phyloP scores from a whole-genome alignment of 1,284 basidiomycete genomes.

The Trichosporon coremiiforme region DNA sequence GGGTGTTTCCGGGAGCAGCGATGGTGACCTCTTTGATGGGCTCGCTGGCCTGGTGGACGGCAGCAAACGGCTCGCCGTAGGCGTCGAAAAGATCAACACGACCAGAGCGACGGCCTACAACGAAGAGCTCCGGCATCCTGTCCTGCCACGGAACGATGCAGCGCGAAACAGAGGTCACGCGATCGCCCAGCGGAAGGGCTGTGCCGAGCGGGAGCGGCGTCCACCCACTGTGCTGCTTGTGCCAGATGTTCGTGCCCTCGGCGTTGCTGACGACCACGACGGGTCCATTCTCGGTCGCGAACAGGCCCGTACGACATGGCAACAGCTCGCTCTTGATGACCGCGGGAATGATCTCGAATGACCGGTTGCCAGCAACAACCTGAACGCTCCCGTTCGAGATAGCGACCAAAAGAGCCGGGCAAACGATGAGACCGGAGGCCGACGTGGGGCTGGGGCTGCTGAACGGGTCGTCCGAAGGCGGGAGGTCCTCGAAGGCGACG shows the following conservation, averaged over 20 bases:
- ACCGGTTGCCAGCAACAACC: slow-evolving; percentile 17
- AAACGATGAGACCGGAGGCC: slow-evolving; percentile 11
- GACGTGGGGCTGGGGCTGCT: slow-evolving; percentile 22
- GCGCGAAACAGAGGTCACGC: slow-evolving; percentile 30
- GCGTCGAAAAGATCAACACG: slow-evolving; percentile 44
- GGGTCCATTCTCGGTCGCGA: slow-evolving; percentile 21
- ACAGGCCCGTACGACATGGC: slow-evolving; percentile 21
- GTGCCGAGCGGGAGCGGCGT: slow-evolving; percentile 21
- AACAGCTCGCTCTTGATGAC: neutral
- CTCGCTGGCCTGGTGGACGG: slow-evolving; percentile 17
- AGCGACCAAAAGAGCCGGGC: slow-evolving; percentile 26
- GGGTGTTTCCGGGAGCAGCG: slow-evolving; percentile 31
- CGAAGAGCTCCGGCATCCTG: slow-evolving; percentile 28
- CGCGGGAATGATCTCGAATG: slow-evolving; percentile 25
- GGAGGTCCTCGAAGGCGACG: slow-evolving; percentile 26
- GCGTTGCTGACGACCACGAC: slow-evolving; percentile 21
- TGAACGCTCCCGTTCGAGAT: slow-evolving; percentile 29
- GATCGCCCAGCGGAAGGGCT: slow-evolving; percentile 27
- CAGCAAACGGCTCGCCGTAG: slow-evolving; percentile 28
- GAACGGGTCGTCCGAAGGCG: slow-evolving; percentile 30
- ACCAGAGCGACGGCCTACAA: slow-evolving; percentile 44
- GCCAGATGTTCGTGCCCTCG: slow-evolving; percentile 24
- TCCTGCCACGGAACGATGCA: slow-evolving; percentile 27
- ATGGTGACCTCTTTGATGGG: slow-evolving; percentile 27
- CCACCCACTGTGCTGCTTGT: slow-evolving; percentile 30